phyloP scores from a whole-genome alignment of 164 flowering plant species.

The Vitis riparia region DNA sequence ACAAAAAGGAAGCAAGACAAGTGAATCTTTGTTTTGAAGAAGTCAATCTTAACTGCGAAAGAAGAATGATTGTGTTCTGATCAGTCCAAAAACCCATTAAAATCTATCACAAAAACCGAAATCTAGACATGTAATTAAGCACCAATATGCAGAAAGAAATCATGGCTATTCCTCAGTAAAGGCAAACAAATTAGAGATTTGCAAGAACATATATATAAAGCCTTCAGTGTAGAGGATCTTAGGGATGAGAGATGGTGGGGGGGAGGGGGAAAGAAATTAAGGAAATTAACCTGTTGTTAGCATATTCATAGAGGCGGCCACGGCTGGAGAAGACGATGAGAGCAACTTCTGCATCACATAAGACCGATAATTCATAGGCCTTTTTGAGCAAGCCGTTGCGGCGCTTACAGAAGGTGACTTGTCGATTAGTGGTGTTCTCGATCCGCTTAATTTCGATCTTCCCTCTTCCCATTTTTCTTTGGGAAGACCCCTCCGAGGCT shows the following conservation, averaged over 20 bases:
- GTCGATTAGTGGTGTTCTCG: conserved; percentile 64
- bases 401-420: conserved; percentile 65
- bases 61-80: neutral
- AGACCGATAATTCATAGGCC: conserved; percentile 57
- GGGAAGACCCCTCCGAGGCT: conserved; percentile 38
- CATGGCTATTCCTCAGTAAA: too few relatives aligned
- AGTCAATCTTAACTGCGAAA: neutral
- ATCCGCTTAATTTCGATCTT: conserved; percentile 64
- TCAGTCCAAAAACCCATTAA: too few relatives aligned
- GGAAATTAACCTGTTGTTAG: conserved; percentile 51
- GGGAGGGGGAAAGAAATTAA: neutral
- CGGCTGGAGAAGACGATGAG: conserved; percentile 60
- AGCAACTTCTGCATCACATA: conserved; percentile 63
- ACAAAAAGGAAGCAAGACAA: too few relatives aligned
- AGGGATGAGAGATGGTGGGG: neutral
- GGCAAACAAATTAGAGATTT: neutral
- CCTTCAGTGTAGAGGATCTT: too few relatives aligned
- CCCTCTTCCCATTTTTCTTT: conserved; percentile 54
- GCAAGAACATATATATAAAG: neutral
- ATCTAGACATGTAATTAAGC: neutral
- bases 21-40: conserved; percentile 8
- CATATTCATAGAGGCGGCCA: conserved; percentile 65
- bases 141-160: too few relatives aligned
- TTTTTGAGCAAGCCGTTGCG: conserved; percentile 62
- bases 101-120: conserved; percentile 8